Evolutionary conservation across 306 rosid genomes (phyloP), one percentile per base, ranked within the genome.

Genomic region (Gynostemma pentaphyllum): DNA sequence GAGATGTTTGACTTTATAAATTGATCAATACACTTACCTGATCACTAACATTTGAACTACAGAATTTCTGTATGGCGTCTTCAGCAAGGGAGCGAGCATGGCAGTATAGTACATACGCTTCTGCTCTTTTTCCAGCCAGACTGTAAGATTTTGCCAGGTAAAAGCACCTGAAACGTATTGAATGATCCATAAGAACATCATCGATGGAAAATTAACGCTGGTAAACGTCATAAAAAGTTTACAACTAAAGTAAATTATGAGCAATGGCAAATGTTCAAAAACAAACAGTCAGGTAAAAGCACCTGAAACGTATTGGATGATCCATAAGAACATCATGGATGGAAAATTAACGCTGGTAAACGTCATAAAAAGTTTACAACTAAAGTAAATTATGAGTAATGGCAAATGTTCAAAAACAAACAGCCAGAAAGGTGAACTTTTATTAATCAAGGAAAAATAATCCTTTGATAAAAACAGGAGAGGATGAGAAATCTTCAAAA

Each of bases 111-210:
- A 80, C 88, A 81, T 92, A 86, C 13, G 96, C 99, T 79, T 92
- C 99, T 36, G 75, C 82, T 78, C 99, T 88, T 87, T 80, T 84
- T 68, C 85, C 88, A 76, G 99, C 96, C 80, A 79, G 64, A 77
- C 99, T 78, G 73, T 92, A 92, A 54, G 99, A 88, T 82, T 76
- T 83, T 36, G 90, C 95, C 54, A 92, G 81, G 78, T 86, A 92
- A 78, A 92, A 92, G 79, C 96, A 92, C 90, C 96, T 85, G 80
- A 55, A 32, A 55, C 11, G 50, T 16, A 21, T 23, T 34, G 46
- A 19, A 32, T n/a, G 47, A 37, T 37, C 19, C 46, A 59, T 37
- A 5, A 12, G 9, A 37, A 37, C 41, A 37, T 57, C 29, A 21
- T 57, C n/a, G 1, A 11, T 45, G 12, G 16, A 9, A 18, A 34